Evolutionary conservation across 148 eudicot species (phyloP).

Genomic region (Cornus controversa): DNA sequence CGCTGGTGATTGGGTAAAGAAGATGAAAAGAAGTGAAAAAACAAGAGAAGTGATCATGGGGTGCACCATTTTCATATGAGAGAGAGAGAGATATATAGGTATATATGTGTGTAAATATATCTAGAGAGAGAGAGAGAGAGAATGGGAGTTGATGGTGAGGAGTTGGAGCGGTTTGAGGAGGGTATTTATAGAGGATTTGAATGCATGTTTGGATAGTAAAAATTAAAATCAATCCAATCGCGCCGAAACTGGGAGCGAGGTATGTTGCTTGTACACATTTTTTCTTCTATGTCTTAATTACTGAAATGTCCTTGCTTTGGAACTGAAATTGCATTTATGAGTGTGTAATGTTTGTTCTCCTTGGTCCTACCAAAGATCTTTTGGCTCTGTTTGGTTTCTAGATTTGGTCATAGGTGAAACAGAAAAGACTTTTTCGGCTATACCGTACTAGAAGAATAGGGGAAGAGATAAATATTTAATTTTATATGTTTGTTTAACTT

Average conservation of each 20-base stretch:
- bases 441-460: too few species aligned
- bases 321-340: not conserved
- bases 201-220: not conserved
- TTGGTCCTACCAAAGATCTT: too few species aligned
- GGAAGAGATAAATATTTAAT: too few species aligned
- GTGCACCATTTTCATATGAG: not conserved
- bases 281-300: not conserved
- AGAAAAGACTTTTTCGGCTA: too few species aligned
- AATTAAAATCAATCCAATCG: not conserved
- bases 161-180: not conserved
- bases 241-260: not conserved
- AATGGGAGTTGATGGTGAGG: not conserved
- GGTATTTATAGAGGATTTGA: not conserved
- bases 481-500: too few species aligned
- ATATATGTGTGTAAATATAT: too few species aligned
- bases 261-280: not conserved
- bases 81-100: too few species aligned
- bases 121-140: not conserved
- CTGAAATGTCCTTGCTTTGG: too few species aligned
- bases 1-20: slow-evolving; percentile 12
- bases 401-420: too few species aligned
- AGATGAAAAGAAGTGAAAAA: not conserved
- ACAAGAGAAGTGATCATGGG: not conserved
- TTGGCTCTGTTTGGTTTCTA: not conserved
- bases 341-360: not conserved